Evolutionary conservation across 345 rosid genomes (phyloP), one percentile per base, ranked within the genome.

Genomic region (Bruguiera parviflora): DNA sequence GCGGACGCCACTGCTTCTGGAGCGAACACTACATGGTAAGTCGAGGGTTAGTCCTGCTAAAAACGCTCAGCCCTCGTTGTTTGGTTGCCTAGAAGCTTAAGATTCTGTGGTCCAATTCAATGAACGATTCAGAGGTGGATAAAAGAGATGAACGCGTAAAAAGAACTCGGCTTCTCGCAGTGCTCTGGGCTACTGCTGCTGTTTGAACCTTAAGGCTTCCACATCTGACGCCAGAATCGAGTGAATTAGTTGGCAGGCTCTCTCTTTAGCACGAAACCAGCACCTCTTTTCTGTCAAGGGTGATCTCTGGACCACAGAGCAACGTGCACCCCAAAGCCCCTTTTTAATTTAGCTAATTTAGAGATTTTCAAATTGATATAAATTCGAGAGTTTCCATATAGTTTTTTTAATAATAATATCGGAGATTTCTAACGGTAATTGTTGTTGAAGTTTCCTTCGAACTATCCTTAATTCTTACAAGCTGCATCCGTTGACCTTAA

Each of bases 251-350:
- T 7, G 31, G 25, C 11, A 65, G 24, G 13, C 43, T 25, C 20
- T 52, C 28, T 52, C 58, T 65, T 52, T 52, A 32, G 28, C 47
- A 29, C 29, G 68, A 28, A 65, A 51, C 35, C 68, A 65, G 28
- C 29, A 9, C 35, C 28, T 31, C 52, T 65, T 52, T 39, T n/a
- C 58, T 52, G 59, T 31, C 28, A n/a, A 65, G n/a, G 19, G 13
- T 52, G 59, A 3, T 52, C 52, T 11, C n/a, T 20, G n/a, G 68
- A 65, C 68, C 58, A 51, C 68, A 4, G 24, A 20, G 15, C 57
- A 22, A 19, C 8, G 20, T 9, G 13, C 53, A 33, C 37, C 37
- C 37, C 9, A 33, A 33, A 33, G 9, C 67, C 58, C n/a, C 55
- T 13, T 24, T 28, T 49, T 39, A 47, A 35, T 65, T 19, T 18